Base-by-base conservation (phyloP, 768 basidiomycete species). In the Rhodotorula paludigena region DNA sequence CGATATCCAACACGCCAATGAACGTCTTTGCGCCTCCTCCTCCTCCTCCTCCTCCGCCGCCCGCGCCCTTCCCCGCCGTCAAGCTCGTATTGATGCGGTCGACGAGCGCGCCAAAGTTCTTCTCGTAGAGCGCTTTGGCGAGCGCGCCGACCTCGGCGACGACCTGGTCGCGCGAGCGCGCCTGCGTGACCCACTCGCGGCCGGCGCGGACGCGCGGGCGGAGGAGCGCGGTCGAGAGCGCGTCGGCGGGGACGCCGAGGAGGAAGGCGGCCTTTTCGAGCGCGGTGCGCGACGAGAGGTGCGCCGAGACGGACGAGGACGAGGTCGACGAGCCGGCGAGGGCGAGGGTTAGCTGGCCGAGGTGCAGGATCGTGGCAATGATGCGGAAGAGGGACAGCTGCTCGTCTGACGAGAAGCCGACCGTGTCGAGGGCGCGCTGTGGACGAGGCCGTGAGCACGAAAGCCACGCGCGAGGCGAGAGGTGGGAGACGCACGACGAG, bases 1-100 rank as follows among this genome's bases (percentile, higher is more conserved):
- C 96, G 59, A 99, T 99, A 84, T 99, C 96, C 39, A 99, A 84
- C 15, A 99, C 96, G 49, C 96, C 96, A 68, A 99, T 98, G 78
- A 97, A 99, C 3, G 89, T 89, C 49, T 88, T 88, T 42, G 42
- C 42, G 18, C 42, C 42, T 18, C 42, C 11, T n/a, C n/a, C n/a
- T n/a, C 11, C n/a, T 2, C 12, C 47, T 10, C 25, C 47, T 28
- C 14, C 11, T 8, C 8, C n/a, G 9, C 21, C 12, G 6, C 11
- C 21, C 21, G 44, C 25, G 8, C 44, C 47, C 5, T 89, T 88
- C 28, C 51, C 32, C 25, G 18, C 55, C 9, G 16, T 32, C 57
- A 39, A 55, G 5, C 49, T 23, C 1, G 39, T 60, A 78, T 99
- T 99, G 78, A 99, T 90, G 42, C 92, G 84, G 72, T 97, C 94